A percentile compares a stretch with the other conserved stretches of the same genome.
Evolutionary conservation across 768 basidiomycete genomes (phyloP).

Genomic region (Suillus variegatus): DNA sequence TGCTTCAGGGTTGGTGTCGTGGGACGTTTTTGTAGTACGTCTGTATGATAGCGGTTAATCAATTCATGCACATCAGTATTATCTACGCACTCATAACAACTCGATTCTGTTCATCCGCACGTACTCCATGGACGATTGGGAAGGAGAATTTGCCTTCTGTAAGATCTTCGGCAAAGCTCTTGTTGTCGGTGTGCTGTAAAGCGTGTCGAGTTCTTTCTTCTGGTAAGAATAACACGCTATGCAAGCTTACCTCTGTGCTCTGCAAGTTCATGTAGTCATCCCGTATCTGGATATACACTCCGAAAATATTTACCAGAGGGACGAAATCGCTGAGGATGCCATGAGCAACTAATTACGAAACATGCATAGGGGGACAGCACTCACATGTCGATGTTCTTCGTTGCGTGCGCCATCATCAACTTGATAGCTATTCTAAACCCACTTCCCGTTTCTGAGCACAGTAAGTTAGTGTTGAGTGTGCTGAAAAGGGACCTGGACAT

Average conservation of each 20-base stretch:
- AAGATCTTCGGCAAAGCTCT: conserved; percentile 72
- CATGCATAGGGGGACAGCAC: conserved; percentile 18
- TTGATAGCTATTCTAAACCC: conserved; percentile 91
- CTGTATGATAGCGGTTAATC: conserved; percentile 38
- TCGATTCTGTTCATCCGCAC: conserved; percentile 74
- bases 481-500: conserved; percentile 11
- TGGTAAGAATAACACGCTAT: not conserved
- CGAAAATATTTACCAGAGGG: conserved; percentile 90
- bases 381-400: conserved; percentile 60
- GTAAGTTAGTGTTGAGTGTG: conserved; percentile 16
- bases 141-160: conserved; percentile 85
- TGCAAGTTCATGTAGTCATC: conserved; percentile 97
- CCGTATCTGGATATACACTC: conserved; percentile 95
- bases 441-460: conserved; percentile 83
- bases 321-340: conserved; percentile 70
- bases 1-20: conserved; percentile 79
- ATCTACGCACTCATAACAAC: conserved; percentile 75
- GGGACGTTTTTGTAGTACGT: conserved; percentile 91
- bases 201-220: not conserved
- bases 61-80: not conserved
- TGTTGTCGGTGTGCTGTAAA: conserved; percentile 61
- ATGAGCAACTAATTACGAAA: not conserved
- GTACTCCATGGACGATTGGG: conserved; percentile 76
- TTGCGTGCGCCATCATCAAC: conserved; percentile 92
- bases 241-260: conserved; percentile 65